Conservation (phyloP, 2,329 filamentous ascomycete genomes). For the Thielaviopsis populi region DNA sequence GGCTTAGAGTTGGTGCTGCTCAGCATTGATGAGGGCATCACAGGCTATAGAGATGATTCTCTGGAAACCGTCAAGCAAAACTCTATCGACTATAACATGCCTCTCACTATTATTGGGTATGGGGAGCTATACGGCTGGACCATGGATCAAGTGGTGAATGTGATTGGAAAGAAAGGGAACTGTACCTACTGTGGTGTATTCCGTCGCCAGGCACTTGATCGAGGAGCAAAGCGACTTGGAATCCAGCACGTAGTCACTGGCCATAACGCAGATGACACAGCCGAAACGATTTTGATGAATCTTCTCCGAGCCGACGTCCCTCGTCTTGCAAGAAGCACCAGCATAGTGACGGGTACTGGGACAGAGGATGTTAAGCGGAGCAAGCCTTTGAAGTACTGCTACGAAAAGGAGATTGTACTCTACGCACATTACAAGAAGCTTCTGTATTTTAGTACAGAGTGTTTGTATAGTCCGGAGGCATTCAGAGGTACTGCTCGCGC, state of each 20-base stretch:
- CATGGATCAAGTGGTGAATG: slow-evolving; percentile 96
- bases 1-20: slow-evolving; percentile 73
- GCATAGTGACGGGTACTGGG: slow-evolving; percentile 65
- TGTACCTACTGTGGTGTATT: slow-evolving; percentile 99
- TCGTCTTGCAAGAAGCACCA: slow-evolving; percentile 73
- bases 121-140: slow-evolving; percentile 94
- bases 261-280: slow-evolving; percentile 94
- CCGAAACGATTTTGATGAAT: slow-evolving; percentile 97
- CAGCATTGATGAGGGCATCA: slow-evolving; percentile 94
- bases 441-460: slow-evolving; percentile 97
- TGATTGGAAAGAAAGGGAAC: slow-evolving; percentile 94
- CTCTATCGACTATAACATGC: slow-evolving; percentile 78
- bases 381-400: slow-evolving; percentile 95
- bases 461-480: slow-evolving; percentile 93
- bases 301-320: slow-evolving; percentile 79
- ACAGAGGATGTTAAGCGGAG: slow-evolving; percentile 84
- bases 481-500: slow-evolving; percentile 85
- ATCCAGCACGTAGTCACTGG: slow-evolving; percentile 93
- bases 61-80: slow-evolving; percentile 95
- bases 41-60: slow-evolving; percentile 89
- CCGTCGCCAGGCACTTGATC: slow-evolving; percentile 79
- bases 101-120: slow-evolving; percentile 83
- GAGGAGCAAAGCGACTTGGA: slow-evolving; percentile 71
- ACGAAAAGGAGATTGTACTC: slow-evolving; percentile 96
- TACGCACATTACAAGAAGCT: slow-evolving; percentile 95